A percentile compares a stretch with the other conserved stretches of the same genome.
phyloP scores from a whole-genome alignment of 1,284 basidiomycete genomes.

The Exobasidium rhododendri region DNA sequence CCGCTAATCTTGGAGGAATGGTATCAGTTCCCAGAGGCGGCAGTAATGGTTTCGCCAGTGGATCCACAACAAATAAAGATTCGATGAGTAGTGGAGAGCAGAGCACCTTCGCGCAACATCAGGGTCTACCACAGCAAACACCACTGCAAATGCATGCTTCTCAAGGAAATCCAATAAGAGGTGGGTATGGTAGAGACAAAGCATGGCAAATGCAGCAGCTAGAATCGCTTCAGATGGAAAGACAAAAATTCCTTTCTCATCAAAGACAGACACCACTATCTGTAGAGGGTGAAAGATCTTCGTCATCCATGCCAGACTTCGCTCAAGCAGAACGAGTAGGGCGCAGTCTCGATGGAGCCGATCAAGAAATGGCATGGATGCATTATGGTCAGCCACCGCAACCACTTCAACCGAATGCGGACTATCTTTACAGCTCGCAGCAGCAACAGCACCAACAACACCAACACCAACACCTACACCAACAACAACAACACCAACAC shows the following conservation, averaged over 20 bases:
- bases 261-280: background rate
- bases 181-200: slow-evolving; percentile 36
- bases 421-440: no score
- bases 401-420: no score
- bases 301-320: background rate
- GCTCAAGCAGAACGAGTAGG: background rate
- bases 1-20: slow-evolving; percentile 30
- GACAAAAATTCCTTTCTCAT: slow-evolving; percentile 5
- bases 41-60: slow-evolving; percentile 12
- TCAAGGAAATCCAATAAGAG: slow-evolving; percentile 7
- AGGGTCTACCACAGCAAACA: no score
- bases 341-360: background rate
- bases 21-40: slow-evolving; percentile 14
- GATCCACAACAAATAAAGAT: background rate
- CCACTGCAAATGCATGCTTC: background rate
- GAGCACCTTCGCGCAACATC: background rate
- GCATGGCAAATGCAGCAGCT: slow-evolving; percentile 46
- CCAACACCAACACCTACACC: slow-evolving; percentile 9
- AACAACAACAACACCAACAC: slow-evolving; percentile 7
- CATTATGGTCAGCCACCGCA: no score
- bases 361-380: background rate
- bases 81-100: background rate
- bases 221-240: slow-evolving; percentile 31
- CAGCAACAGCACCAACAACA: no score
- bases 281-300: background rate